Percentiles rank a stretch among this genome's conserved stretches.
Conservation (phyloP, 2,329 filamentous ascomycete genomes). For the Magnaporthiopsis rhizophila region DNA sequence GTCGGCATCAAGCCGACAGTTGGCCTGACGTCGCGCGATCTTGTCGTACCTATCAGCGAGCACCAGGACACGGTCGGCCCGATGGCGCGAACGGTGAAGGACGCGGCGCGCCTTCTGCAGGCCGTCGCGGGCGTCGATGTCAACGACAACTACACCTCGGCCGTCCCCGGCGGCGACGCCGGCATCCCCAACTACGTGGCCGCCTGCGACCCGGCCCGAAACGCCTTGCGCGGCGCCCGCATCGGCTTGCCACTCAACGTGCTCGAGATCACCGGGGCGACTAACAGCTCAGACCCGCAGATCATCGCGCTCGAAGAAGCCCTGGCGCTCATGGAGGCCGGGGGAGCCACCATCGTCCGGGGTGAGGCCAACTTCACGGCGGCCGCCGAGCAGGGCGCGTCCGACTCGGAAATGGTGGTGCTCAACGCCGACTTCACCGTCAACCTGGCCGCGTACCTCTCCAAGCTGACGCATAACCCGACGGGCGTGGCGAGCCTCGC, state of each 20-base stretch:
- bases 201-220: not conserved
- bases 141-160: constrained; percentile 8
- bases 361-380: constrained; percentile 3
- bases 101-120: constrained; percentile 33
- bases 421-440: constrained; percentile 47
- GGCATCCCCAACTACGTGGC: constrained; percentile 4
- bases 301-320: not conserved
- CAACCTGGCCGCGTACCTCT: constrained; percentile 48
- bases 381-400: not conserved
- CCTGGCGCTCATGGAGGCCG: not conserved
- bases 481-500: constrained; percentile 42
- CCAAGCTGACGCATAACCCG: constrained; percentile 48
- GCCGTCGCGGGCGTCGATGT: constrained; percentile 10
- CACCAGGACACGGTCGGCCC: constrained; percentile 53
- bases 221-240: not conserved
- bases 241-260: constrained; percentile 1
- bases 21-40: constrained; percentile 51
- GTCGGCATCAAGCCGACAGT: constrained; percentile 63
- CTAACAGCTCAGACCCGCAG: not conserved
- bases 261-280: not conserved
- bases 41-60: constrained; percentile 50
- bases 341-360: constrained; percentile 4
- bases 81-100: constrained; percentile 49
- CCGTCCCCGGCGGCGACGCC: constrained; percentile 1
- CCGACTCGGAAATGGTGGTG: not conserved